phyloP scores from a whole-genome alignment of 768 basidiomycete genomes.

The Cytidiella melzeri region DNA sequence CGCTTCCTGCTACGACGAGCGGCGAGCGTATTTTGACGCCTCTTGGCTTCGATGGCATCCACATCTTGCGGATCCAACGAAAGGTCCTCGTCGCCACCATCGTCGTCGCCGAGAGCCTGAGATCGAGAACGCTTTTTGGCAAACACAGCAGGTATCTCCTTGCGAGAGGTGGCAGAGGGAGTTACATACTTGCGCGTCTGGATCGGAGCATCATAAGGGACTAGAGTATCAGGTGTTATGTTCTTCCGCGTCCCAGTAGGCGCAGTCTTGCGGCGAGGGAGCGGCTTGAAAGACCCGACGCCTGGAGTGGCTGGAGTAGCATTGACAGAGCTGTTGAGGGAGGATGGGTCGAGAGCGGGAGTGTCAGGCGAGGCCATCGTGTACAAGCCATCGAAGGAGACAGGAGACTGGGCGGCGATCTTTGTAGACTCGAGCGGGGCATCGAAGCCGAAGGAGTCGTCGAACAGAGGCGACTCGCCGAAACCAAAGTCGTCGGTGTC shows the following conservation, averaged over 20 bases:
- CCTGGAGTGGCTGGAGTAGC: constrained; percentile 13
- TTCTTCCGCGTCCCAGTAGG: constrained; percentile 73
- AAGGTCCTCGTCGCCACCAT: constrained; percentile 28
- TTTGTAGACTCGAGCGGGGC: constrained; percentile 14
- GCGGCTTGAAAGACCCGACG: constrained; percentile 2
- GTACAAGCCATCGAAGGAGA: constrained; percentile 34
- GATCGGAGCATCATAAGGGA: constrained; percentile 73
- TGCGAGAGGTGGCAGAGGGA: constrained; percentile 72
- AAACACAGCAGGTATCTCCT: constrained; percentile 70
- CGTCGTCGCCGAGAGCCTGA: constrained; percentile 36
- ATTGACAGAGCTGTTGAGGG: constrained; percentile 30
- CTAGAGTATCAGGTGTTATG: constrained; percentile 54
- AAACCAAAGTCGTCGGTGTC: constrained; percentile 30
- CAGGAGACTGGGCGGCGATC: constrained; percentile 15
- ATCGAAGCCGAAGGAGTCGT: constrained; percentile 10
- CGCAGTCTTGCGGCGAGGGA: constrained; percentile 27
- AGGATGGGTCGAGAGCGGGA: constrained; percentile 38
- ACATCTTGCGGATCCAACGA: constrained; percentile 42
- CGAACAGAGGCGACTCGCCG: constrained; percentile 27
- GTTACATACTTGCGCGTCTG: constrained; percentile 69
- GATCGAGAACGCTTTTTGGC: constrained; percentile 54
- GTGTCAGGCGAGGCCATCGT: constrained; percentile 44
- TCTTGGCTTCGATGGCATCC: constrained; percentile 72
- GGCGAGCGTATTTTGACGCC: constrained; percentile 80
- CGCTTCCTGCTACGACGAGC: constrained; percentile 75